Percentiles rank a stretch among this genome's conserved stretches.
Evolutionary conservation across 257 asterid genomes (phyloP).

Genomic region (Solanum ossicruentum): DNA sequence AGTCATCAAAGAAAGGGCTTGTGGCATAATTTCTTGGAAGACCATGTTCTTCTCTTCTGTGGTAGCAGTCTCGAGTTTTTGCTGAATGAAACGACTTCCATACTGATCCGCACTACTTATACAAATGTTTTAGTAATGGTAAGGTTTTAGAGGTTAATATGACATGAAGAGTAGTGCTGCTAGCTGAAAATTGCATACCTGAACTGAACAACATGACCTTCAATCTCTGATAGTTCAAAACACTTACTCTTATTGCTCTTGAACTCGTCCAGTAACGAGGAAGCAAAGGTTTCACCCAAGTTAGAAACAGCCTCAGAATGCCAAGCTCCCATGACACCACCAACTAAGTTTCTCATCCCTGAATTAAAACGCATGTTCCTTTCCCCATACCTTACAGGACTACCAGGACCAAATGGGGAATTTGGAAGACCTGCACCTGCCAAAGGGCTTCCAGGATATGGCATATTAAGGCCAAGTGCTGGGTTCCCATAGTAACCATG

Average conservation of each 20-base stretch:
- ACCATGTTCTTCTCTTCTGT: conserved; percentile 66
- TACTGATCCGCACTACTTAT: conserved; percentile 69
- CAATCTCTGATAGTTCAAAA: conserved; percentile 67
- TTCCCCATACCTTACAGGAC: conserved; percentile 36
- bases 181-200: conserved; percentile 28
- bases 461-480: conserved; percentile 27
- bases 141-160: neutral
- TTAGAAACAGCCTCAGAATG: conserved; percentile 30
- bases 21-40: conserved; percentile 66
- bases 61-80: conserved; percentile 70
- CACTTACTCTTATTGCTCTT: conserved; percentile 59
- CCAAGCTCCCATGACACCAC: conserved; percentile 41
- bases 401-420: conserved; percentile 34
- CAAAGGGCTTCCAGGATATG: conserved; percentile 44
- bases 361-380: conserved; percentile 31
- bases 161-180: neutral
- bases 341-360: conserved; percentile 31
- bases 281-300: conserved; percentile 36
- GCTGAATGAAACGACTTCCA: conserved; percentile 83
- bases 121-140: neutral
- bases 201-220: conserved; percentile 80
- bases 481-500: conserved; percentile 48
- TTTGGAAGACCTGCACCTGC: conserved; percentile 25
- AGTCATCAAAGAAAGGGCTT: conserved; percentile 63
- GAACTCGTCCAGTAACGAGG: conserved; percentile 62